Percentiles rank a stretch among this genome's conserved stretches.
These are phyloP conservation scores for Alternaria novae-zelandiae DNA, from an alignment of 2,329 filamentous ascomycete species.

Conservation along the genomic window DNA sequence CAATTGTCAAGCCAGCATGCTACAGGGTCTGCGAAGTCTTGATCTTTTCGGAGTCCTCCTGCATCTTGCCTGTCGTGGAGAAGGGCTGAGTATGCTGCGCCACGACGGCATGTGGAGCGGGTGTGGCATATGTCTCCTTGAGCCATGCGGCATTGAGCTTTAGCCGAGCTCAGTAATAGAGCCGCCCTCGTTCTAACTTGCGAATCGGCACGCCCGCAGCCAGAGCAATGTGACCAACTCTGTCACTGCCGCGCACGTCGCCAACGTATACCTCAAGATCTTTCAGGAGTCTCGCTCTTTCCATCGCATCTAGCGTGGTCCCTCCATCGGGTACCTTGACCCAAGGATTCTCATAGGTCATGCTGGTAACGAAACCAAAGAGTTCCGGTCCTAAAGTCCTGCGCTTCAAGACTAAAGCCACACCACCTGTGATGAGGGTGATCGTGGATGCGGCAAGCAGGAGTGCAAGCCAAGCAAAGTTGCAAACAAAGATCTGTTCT, in stretches of 20 bases:
- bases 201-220: constrained; percentile 37
- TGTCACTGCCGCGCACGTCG: constrained; percentile 35
- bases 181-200: constrained; percentile 35
- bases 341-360: constrained; percentile 47
- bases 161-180: constrained; percentile 29
- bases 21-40: too few relatives aligned
- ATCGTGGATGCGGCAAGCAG: constrained; percentile 11
- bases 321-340: constrained; percentile 38
- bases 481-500: too few relatives aligned
- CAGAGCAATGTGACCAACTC: constrained; percentile 47
- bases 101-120: not conserved
- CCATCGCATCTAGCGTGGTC: constrained; percentile 41
- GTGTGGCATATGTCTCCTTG: too few relatives aligned
- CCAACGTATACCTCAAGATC: constrained; percentile 40
- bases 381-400: constrained; percentile 41
- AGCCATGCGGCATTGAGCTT: not conserved
- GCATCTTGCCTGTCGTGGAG: not conserved
- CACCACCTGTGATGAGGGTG: constrained; percentile 27
- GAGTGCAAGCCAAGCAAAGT: too few relatives aligned
- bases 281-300: constrained; percentile 41
- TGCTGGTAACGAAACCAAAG: constrained; percentile 46
- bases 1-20: not conserved
- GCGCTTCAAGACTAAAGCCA: constrained; percentile 32
- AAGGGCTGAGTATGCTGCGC: not conserved
- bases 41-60: too few relatives aligned